A percentile compares a stretch with the other conserved stretches of the same genome.
These are phyloP conservation scores for Suillus placidus DNA, from an alignment of 768 basidiomycete genomes.

Conservation along the genomic window DNA sequence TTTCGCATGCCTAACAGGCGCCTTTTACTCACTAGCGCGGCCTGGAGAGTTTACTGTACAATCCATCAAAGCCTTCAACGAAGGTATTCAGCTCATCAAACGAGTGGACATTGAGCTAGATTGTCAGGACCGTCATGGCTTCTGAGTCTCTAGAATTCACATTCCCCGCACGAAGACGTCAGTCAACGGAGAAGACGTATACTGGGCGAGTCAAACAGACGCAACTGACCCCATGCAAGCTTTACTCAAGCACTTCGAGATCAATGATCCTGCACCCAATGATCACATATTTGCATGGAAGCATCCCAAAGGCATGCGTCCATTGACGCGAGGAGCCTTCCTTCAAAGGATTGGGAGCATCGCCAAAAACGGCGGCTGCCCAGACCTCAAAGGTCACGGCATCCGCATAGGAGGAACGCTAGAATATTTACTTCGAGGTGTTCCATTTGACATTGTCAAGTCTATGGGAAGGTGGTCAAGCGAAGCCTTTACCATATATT, in stretches of 20 bases:
- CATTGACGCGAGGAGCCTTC: constrained; percentile 32
- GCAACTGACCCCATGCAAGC: background rate
- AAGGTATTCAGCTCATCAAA: background rate
- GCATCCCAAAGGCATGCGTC: constrained; percentile 12
- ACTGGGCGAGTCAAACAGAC: background rate
- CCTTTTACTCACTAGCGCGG: too few species aligned
- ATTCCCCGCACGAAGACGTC: background rate
- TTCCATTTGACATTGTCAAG: constrained; percentile 36
- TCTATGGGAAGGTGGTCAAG: constrained; percentile 38
- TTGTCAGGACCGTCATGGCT: background rate
- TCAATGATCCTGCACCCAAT: background rate
- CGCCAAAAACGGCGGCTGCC: constrained; percentile 3
- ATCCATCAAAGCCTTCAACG: background rate
- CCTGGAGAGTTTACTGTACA: too few species aligned
- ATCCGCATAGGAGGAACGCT: constrained; percentile 34
- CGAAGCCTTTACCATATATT: constrained; percentile 34
- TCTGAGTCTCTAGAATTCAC: background rate
- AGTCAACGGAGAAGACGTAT: background rate
- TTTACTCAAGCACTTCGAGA: background rate
- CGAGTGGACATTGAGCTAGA: background rate
- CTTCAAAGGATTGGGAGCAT: constrained; percentile 20
- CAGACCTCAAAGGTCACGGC: constrained; percentile 27
- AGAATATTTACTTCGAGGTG: constrained; percentile 28
- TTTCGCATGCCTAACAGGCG: too few species aligned
- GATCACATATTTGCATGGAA: constrained; percentile 35